These are phyloP conservation scores for Parsonsia alboflavescens DNA, from an alignment of 257 asterid genomes.

Conservation along the genomic window DNA sequence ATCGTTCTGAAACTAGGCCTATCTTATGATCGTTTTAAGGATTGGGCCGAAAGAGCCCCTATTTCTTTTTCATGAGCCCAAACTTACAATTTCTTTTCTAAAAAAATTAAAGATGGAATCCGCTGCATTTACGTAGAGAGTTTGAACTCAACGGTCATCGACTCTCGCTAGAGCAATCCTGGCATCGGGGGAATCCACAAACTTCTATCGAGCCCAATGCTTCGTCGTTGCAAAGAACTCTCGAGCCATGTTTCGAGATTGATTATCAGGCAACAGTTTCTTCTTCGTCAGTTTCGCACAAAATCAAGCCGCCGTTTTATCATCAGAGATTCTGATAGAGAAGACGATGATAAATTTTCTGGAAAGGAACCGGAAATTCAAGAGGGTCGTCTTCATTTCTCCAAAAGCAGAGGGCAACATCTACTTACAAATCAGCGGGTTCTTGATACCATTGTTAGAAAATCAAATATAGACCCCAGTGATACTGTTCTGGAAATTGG, in stretches of 20 bases:
- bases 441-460: slow-evolving; percentile 58
- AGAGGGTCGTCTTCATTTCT: slow-evolving; percentile 36
- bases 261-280: slow-evolving; percentile 3
- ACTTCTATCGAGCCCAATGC: slow-evolving; percentile 25
- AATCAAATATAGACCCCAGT: slow-evolving; percentile 51
- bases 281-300: slow-evolving; percentile 32
- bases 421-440: slow-evolving; percentile 71
- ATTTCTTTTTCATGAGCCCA: neutral
- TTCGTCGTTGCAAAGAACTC: slow-evolving; percentile 22
- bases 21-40: neutral
- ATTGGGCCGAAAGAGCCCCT: neutral
- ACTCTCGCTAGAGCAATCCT: neutral
- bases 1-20: too few species aligned
- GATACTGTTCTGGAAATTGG: slow-evolving; percentile 94
- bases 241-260: slow-evolving; percentile 19
- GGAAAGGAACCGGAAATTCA: slow-evolving; percentile 19
- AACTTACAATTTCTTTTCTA: neutral
- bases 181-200: neutral
- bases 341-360: slow-evolving; percentile 27
- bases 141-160: slow-evolving; percentile 3
- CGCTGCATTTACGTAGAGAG: neutral
- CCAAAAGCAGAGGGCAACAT: slow-evolving; percentile 89
- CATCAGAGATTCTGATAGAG: slow-evolving; percentile 25
- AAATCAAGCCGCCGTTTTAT: slow-evolving; percentile 34
- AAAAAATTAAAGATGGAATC: too few species aligned